phyloP scores from a whole-genome alignment of 2,329 filamentous ascomycete genomes.

The Pseudocercospora pini-densiflorae region DNA sequence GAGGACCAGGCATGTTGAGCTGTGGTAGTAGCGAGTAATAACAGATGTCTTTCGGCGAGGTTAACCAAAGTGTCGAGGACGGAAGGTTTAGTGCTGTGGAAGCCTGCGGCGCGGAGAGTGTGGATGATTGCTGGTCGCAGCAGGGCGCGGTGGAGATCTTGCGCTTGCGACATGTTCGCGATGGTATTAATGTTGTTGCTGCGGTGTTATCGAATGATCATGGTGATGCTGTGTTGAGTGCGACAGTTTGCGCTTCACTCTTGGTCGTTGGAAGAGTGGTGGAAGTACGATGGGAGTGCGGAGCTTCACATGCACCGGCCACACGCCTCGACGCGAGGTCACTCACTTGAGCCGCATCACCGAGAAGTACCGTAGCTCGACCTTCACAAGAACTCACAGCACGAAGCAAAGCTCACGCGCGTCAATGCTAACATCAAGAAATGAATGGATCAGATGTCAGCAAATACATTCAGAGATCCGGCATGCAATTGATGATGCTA shows the following conservation, averaged over 20 bases:
- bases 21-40: conserved; percentile 73
- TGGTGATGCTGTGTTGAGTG: conserved; percentile 13
- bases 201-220: conserved; percentile 27
- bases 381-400: neutral
- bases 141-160: conserved; percentile 70
- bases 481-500: neutral
- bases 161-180: conserved; percentile 34
- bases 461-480: neutral
- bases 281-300: neutral
- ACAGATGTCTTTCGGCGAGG: conserved; percentile 79
- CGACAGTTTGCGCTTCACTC: neutral
- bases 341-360: neutral
- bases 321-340: neutral
- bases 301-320: neutral
- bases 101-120: conserved; percentile 88
- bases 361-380: neutral
- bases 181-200: conserved; percentile 10
- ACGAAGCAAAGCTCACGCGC: neutral
- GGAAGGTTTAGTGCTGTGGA: conserved; percentile 78
- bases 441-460: neutral
- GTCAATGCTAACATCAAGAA: neutral
- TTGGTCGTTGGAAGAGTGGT: neutral
- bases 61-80: conserved; percentile 90
- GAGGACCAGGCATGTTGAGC: conserved; percentile 73
- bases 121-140: conserved; percentile 87